Conservation (phyloP, 345 rosid genomes). For the Odontarrhena argentea region DNA sequence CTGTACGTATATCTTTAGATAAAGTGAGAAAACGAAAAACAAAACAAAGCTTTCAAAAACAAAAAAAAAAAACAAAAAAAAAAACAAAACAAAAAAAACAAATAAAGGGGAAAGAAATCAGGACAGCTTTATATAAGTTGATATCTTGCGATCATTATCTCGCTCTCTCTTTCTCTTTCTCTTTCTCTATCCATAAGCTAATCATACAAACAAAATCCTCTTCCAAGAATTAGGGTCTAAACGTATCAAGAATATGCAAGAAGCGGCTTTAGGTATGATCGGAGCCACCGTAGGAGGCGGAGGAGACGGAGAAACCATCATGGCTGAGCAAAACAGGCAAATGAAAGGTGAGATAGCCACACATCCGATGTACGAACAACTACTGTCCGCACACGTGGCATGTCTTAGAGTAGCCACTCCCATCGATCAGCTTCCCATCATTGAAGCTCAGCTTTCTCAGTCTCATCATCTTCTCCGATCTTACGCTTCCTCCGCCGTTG, state of each 20-base stretch:
- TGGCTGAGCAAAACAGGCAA: constrained; percentile 54
- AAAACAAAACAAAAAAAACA: neutral
- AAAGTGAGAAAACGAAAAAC: neutral
- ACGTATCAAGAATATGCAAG: constrained; percentile 59
- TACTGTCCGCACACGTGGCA: constrained; percentile 81
- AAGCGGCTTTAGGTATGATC: constrained; percentile 74
- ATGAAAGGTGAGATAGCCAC: constrained; percentile 83
- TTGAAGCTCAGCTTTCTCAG: constrained; percentile 88
- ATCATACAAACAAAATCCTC: constrained; percentile 22
- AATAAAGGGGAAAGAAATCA: constrained; percentile 33
- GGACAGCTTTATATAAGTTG: constrained; percentile 38
- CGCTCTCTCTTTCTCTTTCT: constrained; percentile 11
- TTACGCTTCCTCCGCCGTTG: constrained; percentile 63
- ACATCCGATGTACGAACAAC: constrained; percentile 88
- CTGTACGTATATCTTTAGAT: neutral
- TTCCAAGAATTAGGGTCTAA: constrained; percentile 34
- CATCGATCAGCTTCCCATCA: constrained; percentile 90
- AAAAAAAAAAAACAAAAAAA: too few relatives aligned
- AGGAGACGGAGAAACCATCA: constrained; percentile 44
- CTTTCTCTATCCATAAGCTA: constrained; percentile 9
- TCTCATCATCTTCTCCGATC: constrained; percentile 86
- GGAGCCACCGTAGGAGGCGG: constrained; percentile 50
- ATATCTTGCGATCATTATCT: constrained; percentile 20
- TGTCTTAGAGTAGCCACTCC: constrained; percentile 96
- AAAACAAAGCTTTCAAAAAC: too few relatives aligned